These are phyloP conservation scores for Colletotrichum cuscutae DNA, from an alignment of 2,329 filamentous ascomycete species.

Conservation along the genomic window DNA sequence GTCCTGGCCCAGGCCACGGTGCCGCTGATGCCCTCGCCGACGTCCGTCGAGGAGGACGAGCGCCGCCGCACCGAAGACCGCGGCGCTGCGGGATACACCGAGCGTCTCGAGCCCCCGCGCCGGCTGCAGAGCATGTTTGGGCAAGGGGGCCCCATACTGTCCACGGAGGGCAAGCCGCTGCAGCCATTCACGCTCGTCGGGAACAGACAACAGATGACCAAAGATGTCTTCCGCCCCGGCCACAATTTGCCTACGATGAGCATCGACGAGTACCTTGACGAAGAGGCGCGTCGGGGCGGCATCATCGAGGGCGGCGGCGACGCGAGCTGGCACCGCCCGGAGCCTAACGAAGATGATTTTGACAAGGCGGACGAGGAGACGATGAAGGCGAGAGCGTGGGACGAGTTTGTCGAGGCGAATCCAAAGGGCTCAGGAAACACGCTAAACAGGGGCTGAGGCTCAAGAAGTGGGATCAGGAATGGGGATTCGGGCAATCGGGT, in stretches of 20 bases:
- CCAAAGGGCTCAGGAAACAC: conserved; percentile 87
- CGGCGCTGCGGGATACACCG: conserved; percentile 68
- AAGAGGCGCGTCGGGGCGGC: conserved; percentile 84
- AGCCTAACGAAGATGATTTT: conserved; percentile 89
- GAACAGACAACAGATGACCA: conserved; percentile 77
- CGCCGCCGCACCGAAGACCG: conserved; percentile 47
- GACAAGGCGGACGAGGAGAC: conserved; percentile 91
- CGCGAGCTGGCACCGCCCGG: conserved; percentile 72
- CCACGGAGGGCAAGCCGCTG: conserved; percentile 82
- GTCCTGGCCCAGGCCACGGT: conserved; percentile 81
- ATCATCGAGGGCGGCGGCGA: conserved; percentile 93
- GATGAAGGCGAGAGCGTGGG: conserved; percentile 94
- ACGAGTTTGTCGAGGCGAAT: conserved; percentile 92
- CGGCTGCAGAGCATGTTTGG: conserved; percentile 60
- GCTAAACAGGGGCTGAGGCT: conserved; percentile 74
- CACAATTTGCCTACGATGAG: conserved; percentile 97
- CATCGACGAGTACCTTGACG: conserved; percentile 96
- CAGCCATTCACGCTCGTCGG: conserved; percentile 90
- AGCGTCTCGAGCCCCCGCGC: conserved; percentile 76
- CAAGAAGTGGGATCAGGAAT: not conserved
- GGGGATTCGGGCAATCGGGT: not conserved
- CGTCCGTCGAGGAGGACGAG: conserved; percentile 57
- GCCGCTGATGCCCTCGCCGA: conserved; percentile 56
- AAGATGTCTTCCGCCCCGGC: conserved; percentile 87
- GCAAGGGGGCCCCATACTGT: conserved; percentile 77